Conservation (phyloP, 2,329 filamentous ascomycete genomes). For the Lachnellula subtilissima region DNA sequence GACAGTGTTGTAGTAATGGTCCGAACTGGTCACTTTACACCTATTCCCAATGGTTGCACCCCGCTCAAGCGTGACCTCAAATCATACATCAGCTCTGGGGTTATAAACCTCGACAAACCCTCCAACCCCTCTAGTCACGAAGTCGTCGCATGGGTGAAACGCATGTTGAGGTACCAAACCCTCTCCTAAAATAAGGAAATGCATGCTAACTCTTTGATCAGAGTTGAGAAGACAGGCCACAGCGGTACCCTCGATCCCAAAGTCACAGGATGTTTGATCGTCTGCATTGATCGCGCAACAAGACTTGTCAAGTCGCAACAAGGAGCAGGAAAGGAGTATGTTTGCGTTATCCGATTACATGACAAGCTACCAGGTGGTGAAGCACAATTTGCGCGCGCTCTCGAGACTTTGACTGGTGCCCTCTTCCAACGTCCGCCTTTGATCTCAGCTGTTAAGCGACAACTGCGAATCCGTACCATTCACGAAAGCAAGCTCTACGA, state of each 20-base stretch:
- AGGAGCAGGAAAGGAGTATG: slow-evolving; percentile 98
- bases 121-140: slow-evolving; percentile 98
- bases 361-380: slow-evolving; percentile 92
- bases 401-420: slow-evolving; percentile 93
- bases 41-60: slow-evolving; percentile 87
- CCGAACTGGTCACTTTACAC: slow-evolving; percentile 93
- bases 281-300: slow-evolving; percentile 94
- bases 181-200: slow-evolving; percentile 2
- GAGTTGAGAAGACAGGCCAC: slow-evolving; percentile 95
- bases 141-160: slow-evolving; percentile 98
- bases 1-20: slow-evolving; percentile 64
- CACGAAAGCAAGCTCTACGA: slow-evolving; percentile 95
- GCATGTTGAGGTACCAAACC: slow-evolving; percentile 71
- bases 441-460: slow-evolving; percentile 97
- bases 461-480: slow-evolving; percentile 96
- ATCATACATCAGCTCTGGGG: slow-evolving; percentile 93
- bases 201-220: slow-evolving; percentile 33
- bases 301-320: slow-evolving; percentile 98
- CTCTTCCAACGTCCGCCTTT: slow-evolving; percentile 95
- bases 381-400: slow-evolving; percentile 84
- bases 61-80: slow-evolving; percentile 93
- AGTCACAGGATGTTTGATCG: slow-evolving; percentile 92
- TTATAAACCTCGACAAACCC: slow-evolving; percentile 97
- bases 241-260: slow-evolving; percentile 97
- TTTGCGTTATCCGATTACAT: slow-evolving; percentile 90